Base-by-base conservation (phyloP, 1,284 basidiomycete species). In the Kwoniella shivajii region DNA sequence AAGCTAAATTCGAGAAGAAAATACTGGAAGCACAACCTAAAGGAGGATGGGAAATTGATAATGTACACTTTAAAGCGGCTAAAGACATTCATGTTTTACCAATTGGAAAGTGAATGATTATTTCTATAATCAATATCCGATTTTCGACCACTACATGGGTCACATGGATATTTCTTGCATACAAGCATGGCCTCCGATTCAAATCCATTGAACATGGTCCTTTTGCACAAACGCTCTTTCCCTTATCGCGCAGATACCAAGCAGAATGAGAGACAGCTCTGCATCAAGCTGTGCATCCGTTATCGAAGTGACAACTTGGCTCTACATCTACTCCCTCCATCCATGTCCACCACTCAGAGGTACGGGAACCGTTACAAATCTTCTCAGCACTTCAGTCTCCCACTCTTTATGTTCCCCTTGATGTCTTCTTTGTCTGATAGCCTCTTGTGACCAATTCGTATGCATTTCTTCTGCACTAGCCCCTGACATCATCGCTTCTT, bases 381-480 rank as follows among this genome's bases (percentile, higher is more conserved):
- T 54, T 44, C 65, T 67, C 39, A 73, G 53, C 49, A 78, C 60
- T 61, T 74, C 74, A n/a, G 49, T 45, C 59, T 78, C 77, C 77
- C 77, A 78, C 54, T 77, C 74, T 55, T 65, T 67, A 48, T 69
- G 63, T 18, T 58, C 59, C 36, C 64, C 60, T 11, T 44, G 53
- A 39, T 61, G 47, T 24, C 64, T 56, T 55, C 80, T 82, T 51
- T 83, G 80, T 50, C 88, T 78, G 22, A 91, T 82, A 63, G 85
- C 85, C 56, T 57, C 57, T n/a, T 42, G 45, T 18, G 63, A 58
- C 31, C 57, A 72, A 26, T 55, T 47, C 30, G 48, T 46, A n/a
- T 60, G 31, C 6, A 67, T 51, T 60, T 74, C 71, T 34, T 69
- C 69, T 3, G 67, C 63, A 7, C 63, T 59, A 18, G 60, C 52